Evolutionary conservation across 805 yeast species (phyloP).

Genomic region (Myxozyma monticola): DNA sequence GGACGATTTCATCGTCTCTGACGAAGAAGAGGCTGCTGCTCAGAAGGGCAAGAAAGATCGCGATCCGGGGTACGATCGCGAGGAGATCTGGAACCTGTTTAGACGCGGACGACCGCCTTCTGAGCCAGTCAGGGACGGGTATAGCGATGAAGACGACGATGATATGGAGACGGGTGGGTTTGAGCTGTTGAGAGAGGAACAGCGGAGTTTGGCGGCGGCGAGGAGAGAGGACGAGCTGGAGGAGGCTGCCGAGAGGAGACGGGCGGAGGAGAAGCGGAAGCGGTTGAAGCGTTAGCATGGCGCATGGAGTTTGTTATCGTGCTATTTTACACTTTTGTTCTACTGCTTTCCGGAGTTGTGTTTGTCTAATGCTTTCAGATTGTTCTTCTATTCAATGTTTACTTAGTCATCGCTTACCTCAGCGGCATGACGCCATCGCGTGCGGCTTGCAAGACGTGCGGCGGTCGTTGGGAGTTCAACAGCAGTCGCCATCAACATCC

Average conservation of each 20-base stretch:
- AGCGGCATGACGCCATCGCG: too few species aligned
- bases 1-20: slow-evolving; percentile 63
- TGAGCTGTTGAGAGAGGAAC: slow-evolving; percentile 84
- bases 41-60: too few species aligned
- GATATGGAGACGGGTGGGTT: slow-evolving; percentile 96
- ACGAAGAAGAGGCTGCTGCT: slow-evolving; percentile 45
- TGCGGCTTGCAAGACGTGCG: too few species aligned
- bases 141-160: slow-evolving; percentile 43
- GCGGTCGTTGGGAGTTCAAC: too few species aligned
- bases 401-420: too few species aligned
- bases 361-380: too few species aligned
- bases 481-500: too few species aligned
- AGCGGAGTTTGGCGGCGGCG: slow-evolving; percentile 64
- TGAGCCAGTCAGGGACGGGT: not conserved
- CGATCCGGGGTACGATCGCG: slow-evolving; percentile 64
- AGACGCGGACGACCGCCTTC: slow-evolving; percentile 44
- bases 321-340: too few species aligned
- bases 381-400: too few species aligned
- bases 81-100: slow-evolving; percentile 88
- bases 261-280: slow-evolving; percentile 27
- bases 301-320: too few species aligned
- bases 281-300: slow-evolving; percentile 5
- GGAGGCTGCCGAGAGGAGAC: slow-evolving; percentile 38
- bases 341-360: too few species aligned
- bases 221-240: slow-evolving; percentile 75